Conservation (phyloP, 1,139 yeast species). For the Yamadazyma triangularis region DNA sequence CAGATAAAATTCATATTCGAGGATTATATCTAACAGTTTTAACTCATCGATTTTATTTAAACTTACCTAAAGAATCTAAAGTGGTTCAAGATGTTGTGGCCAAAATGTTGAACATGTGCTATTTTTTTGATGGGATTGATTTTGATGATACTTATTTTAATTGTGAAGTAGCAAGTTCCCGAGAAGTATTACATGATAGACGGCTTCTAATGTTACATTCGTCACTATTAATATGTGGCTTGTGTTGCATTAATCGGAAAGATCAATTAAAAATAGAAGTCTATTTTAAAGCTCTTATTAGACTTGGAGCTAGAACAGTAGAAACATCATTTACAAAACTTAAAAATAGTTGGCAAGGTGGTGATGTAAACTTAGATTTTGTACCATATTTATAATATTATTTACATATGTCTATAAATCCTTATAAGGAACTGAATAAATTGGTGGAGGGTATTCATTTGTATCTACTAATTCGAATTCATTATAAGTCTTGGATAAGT, state of each 20-base stretch:
- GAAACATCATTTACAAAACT: constrained; percentile 10
- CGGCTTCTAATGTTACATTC: constrained; percentile 14
- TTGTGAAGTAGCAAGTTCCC: neutral
- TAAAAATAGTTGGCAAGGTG: constrained; percentile 11
- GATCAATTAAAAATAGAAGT: constrained; percentile 10
- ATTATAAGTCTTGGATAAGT: constrained; percentile 33
- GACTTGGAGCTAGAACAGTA: constrained; percentile 12
- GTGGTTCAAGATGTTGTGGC: constrained; percentile 14
- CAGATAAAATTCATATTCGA: constrained; percentile 13
- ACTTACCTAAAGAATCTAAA: constrained; percentile 7
- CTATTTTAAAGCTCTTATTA: constrained; percentile 10
- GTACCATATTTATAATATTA: constrained; percentile 15
- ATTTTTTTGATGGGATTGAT: constrained; percentile 11
- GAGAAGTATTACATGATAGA: constrained; percentile 9
- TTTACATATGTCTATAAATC: too few relatives aligned
- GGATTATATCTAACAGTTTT: constrained; percentile 11
- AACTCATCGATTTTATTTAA: constrained; percentile 9
- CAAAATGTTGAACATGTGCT: constrained; percentile 12
- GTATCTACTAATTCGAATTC: constrained; percentile 35
- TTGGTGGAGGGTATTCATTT: constrained; percentile 20
- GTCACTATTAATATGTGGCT: constrained; percentile 12
- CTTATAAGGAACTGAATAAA: constrained; percentile 13
- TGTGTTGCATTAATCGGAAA: constrained; percentile 7
- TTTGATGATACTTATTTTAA: constrained; percentile 6
- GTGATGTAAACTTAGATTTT: constrained; percentile 8